Conservation (phyloP, 192 early-diverging fungal genomes). For the Dissophora globulifera region DNA sequence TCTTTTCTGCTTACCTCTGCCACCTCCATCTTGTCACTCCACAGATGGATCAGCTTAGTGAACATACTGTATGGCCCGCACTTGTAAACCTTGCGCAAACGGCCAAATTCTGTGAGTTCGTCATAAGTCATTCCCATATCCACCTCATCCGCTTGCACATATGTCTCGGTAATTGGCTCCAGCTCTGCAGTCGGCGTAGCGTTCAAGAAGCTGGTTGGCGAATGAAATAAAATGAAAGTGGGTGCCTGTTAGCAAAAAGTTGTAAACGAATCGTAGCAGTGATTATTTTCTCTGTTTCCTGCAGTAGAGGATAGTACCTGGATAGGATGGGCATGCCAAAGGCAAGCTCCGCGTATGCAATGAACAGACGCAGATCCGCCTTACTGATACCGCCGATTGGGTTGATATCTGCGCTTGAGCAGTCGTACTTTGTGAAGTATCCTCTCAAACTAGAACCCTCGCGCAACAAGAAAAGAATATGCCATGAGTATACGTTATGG, state of each 20-base stretch:
- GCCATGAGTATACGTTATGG: too few species aligned
- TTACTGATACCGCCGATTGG: conserved; percentile 97
- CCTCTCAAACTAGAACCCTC: conserved; percentile 77
- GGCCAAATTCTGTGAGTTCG: conserved; percentile 91
- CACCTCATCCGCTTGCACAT: conserved; percentile 91
- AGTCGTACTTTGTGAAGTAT: conserved; percentile 99
- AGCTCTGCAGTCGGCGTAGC: conserved; percentile 96
- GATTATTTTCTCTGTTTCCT: neutral
- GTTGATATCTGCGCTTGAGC: conserved; percentile 96
- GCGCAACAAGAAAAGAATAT: neutral
- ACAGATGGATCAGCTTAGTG: conserved; percentile 82
- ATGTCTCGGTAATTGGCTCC: conserved; percentile 86
- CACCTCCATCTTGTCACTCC: conserved; percentile 71
- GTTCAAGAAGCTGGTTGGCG: conserved; percentile 76
- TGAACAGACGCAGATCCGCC: conserved; percentile 85
- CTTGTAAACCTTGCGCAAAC: conserved; percentile 85
- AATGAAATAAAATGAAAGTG: too few species aligned
- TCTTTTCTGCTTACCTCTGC: conserved; percentile 74
- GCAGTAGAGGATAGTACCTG: too few species aligned
- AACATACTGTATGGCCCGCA: conserved; percentile 98
- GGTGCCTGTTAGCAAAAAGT: too few species aligned
- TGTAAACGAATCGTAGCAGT: neutral
- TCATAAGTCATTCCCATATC: conserved; percentile 99
- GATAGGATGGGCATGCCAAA: conserved; percentile 76
- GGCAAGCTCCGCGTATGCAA: conserved; percentile 71